These are phyloP conservation scores for Kazachstania taianensis DNA, from an alignment of 805 yeast genomes.

Conservation along the genomic window DNA sequence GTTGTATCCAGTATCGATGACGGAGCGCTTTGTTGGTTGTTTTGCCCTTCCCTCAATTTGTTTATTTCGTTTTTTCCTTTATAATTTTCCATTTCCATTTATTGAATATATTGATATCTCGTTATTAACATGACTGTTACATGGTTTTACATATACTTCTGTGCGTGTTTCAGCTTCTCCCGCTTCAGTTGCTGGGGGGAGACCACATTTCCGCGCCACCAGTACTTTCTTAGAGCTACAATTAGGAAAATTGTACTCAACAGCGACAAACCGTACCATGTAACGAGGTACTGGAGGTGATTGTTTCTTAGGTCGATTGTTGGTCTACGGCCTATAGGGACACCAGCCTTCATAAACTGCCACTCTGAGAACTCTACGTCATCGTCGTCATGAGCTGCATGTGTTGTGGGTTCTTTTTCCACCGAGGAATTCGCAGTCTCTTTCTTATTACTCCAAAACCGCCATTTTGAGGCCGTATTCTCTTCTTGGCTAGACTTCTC, in stretches of 20 bases:
- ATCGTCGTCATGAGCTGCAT: conserved; percentile 7
- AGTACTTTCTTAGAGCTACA: conserved; percentile 37
- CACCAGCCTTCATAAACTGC: conserved; percentile 70
- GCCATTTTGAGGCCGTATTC: not conserved
- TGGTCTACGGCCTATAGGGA: conserved; percentile 82
- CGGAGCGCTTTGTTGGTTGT: no score
- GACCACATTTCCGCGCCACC: conserved; percentile 20
- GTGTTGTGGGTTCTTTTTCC: not conserved
- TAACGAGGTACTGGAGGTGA: conserved; percentile 82
- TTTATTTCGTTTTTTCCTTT: not conserved
- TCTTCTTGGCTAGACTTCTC: not conserved
- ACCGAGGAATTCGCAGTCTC: not conserved
- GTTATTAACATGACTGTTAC: no score
- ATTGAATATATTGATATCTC: no score
- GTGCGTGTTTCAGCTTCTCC: conserved; percentile 43
- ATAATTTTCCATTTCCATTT: no score
- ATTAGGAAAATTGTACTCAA: conserved; percentile 60
- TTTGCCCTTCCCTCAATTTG: not conserved
- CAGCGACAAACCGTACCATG: conserved; percentile 87
- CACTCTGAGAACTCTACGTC: conserved; percentile 37
- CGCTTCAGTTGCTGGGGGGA: conserved; percentile 24
- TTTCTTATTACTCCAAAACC: not conserved
- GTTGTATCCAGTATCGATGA: not conserved
- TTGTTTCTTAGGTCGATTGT: conserved; percentile 74
- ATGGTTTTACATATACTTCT: conserved; percentile 27